Percentiles rank a stretch among this genome's conserved stretches.
phyloP scores from a whole-genome alignment of 2,329 filamentous ascomycete species.

The Colletotrichum endophyticum region DNA sequence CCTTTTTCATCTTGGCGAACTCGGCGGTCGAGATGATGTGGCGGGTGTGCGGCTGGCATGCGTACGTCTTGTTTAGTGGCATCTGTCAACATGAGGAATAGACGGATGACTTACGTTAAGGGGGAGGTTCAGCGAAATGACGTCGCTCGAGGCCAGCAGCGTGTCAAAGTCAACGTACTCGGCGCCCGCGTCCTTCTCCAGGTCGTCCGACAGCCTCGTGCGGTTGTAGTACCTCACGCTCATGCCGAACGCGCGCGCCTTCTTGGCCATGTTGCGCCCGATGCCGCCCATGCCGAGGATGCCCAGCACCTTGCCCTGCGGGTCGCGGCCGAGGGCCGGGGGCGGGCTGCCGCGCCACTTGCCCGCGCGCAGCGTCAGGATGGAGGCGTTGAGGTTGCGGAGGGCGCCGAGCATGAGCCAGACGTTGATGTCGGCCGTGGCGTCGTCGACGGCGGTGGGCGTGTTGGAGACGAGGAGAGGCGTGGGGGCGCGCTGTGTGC shows the following conservation, averaged over 20 bases:
- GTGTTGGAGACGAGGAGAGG: constrained; percentile 78
- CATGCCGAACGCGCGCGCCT: constrained; percentile 80
- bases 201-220: constrained; percentile 58
- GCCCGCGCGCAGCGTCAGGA: constrained; percentile 68
- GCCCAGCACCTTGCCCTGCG: constrained; percentile 77
- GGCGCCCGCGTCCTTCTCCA: constrained; percentile 58
- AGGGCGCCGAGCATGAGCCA: constrained; percentile 84
- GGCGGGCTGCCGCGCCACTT: constrained; percentile 68
- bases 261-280: constrained; percentile 76
- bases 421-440: constrained; percentile 81
- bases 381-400: constrained; percentile 72
- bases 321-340: constrained; percentile 73
- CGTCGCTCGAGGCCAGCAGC: constrained; percentile 72
- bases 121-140: constrained; percentile 81
- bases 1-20: constrained; percentile 79
- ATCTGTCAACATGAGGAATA: not conserved
- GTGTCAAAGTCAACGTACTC: constrained; percentile 78
- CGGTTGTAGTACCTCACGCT: constrained; percentile 78
- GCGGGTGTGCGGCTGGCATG: constrained; percentile 61
- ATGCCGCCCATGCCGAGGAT: constrained; percentile 90
- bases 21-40: constrained; percentile 77
- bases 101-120: constrained; percentile 65
- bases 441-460: constrained; percentile 80
- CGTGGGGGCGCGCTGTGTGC: constrained; percentile 56
- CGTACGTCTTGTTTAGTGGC: not conserved